Evolutionary conservation across 768 basidiomycete genomes (phyloP).

Genomic region (Naganishia kalamii): DNA sequence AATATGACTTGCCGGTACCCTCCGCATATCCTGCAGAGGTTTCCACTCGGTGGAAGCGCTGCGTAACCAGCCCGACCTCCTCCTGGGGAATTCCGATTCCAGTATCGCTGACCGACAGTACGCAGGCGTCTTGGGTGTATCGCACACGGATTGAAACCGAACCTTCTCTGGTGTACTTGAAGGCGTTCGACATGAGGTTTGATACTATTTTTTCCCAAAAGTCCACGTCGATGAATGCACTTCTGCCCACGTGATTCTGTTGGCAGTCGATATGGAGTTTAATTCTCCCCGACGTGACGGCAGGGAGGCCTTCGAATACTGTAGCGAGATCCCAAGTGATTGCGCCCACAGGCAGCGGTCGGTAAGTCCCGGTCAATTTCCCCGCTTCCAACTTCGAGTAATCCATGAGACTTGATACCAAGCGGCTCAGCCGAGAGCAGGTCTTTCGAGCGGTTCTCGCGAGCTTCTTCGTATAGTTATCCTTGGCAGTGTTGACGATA

Average conservation of each 20-base stretch:
- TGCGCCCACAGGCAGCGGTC: constrained; percentile 41
- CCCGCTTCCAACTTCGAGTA: constrained; percentile 48
- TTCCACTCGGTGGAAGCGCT: constrained; percentile 48
- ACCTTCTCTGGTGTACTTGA: constrained; percentile 46
- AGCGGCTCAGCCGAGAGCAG: constrained; percentile 42
- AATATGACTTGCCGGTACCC: constrained; percentile 38
- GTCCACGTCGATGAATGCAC: constrained; percentile 18
- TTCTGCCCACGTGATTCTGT: not conserved
- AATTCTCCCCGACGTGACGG: not conserved
- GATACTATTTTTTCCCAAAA: constrained; percentile 24
- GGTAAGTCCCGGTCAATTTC: constrained; percentile 34
- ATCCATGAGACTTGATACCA: constrained; percentile 49
- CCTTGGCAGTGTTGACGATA: constrained; percentile 26
- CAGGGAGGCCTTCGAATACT: constrained; percentile 35
- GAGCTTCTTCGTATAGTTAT: not conserved
- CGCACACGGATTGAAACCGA: constrained; percentile 42
- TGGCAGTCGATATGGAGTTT: constrained; percentile 32
- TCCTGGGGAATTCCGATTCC: constrained; percentile 48
- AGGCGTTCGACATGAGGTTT: constrained; percentile 34
- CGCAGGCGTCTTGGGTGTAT: constrained; percentile 34
- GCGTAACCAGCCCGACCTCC: constrained; percentile 38
- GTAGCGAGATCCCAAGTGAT: constrained; percentile 44
- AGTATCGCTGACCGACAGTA: constrained; percentile 47
- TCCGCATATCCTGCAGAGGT: constrained; percentile 41
- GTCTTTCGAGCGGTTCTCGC: constrained; percentile 39